Percentiles rank a stretch among this genome's conserved stretches.
Evolutionary conservation across 331 rosid species (phyloP).

Genomic region (Acacia concinna): DNA sequence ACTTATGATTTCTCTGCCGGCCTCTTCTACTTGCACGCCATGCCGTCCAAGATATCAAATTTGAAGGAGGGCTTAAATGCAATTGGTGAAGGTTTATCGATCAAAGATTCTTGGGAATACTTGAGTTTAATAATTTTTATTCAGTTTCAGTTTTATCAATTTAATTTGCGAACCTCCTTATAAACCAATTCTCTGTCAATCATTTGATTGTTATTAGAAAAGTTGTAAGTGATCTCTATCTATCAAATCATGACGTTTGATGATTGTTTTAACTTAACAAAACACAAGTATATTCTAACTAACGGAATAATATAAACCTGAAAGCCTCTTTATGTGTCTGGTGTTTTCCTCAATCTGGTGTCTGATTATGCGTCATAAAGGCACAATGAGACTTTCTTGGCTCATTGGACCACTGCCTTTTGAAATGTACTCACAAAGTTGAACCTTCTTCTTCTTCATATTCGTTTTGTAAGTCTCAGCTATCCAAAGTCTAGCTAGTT

Average conservation of each 20-base stretch:
- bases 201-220: neutral
- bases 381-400: constrained; percentile 28
- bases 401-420: constrained; percentile 20
- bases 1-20: constrained; percentile 31
- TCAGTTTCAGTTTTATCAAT: neutral
- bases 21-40: neutral
- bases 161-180: neutral
- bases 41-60: constrained; percentile 36
- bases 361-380: neutral
- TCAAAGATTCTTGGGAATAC: neutral
- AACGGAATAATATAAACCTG: neutral
- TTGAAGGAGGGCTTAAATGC: neutral
- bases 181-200: neutral
- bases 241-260: neutral
- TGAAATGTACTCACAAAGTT: constrained; percentile 16
- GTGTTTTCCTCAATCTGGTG: too few relatives aligned
- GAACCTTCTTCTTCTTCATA: neutral
- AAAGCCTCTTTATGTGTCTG: neutral
- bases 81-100: neutral
- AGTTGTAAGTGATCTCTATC: neutral
- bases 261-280: neutral
- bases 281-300: neutral
- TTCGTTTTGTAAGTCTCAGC: neutral
- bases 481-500: neutral
- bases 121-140: neutral